Base-by-base conservation (phyloP, 2,329 filamentous ascomycete genomes). In the Alternaria brassicae region DNA sequence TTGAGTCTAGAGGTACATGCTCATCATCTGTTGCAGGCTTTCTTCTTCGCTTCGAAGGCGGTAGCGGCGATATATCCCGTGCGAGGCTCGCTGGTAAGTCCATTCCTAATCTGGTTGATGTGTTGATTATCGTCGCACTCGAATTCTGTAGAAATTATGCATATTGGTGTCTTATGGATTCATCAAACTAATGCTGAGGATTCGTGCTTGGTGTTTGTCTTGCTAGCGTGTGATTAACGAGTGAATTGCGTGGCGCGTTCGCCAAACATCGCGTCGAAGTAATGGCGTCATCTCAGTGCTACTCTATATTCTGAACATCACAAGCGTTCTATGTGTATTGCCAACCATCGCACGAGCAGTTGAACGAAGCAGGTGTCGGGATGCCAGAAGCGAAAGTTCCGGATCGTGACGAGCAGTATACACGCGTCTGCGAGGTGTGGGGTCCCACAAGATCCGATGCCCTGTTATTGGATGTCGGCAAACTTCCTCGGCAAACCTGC, bases 41-140 rank as follows among this genome's bases (percentile, higher is more conserved):
- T 42, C 61, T 69, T 25, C 58, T 56, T 47, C 63, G 59, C 44
- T 69, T 72, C 19, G 50, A 30, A 15, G 54, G 45, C 36, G 48
- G 66, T 27, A 69, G 70, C 10, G 70, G 70, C 28, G 69, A 72
- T 60, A 72, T 69, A 23, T 65, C 65, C 58, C 67, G 58, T 8
- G 54, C 40, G 19, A 72, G 65, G 53, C 68, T 69, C 7, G 60
- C 36, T 23, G 65, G 68, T 3, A 58, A 41, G 13, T 58, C 59
- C 63, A 71, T 70, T 23, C 9, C 32, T 25, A 41, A 4, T 17
- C 15, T 10, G 4, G 21, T 30, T 8, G 12, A 19, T 37, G 28
- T 23, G 25, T 23, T 19, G 17, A 10, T 17, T 47, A 32, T 36
- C 2, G 17, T 44, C 8, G 3, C n/a, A 12, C 42, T 30, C 2